Percentiles rank a stretch among this genome's conserved stretches.
phyloP scores from a whole-genome alignment of 805 yeast species.

The Kodamaea leandrae region DNA sequence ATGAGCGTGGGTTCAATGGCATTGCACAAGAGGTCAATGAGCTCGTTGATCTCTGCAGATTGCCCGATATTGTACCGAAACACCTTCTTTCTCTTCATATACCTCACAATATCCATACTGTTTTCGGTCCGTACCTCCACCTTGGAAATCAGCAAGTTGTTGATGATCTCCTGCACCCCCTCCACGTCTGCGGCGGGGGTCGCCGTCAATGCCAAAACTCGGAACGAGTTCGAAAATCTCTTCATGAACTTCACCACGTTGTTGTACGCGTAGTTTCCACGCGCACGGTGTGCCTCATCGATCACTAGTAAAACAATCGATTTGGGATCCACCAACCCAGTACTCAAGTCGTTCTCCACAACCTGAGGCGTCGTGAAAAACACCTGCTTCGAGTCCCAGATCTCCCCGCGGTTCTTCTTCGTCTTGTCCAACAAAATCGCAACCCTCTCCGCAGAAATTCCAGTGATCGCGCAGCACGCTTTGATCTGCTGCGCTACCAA shows the following conservation, averaged over 20 bases:
- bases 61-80: constrained; percentile 56
- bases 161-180: constrained; percentile 82
- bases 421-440: constrained; percentile 72
- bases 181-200: constrained; percentile 91
- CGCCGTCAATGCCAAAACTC: constrained; percentile 88
- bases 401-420: constrained; percentile 57
- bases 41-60: constrained; percentile 53
- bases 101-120: constrained; percentile 73
- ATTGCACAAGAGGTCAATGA: constrained; percentile 52
- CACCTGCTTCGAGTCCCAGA: constrained; percentile 77
- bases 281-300: constrained; percentile 95
- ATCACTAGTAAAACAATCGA: constrained; percentile 72
- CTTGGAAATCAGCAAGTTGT: constrained; percentile 66
- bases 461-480: constrained; percentile 86
- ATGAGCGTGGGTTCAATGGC: constrained; percentile 68
- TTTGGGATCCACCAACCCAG: constrained; percentile 75
- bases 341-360: constrained; percentile 80
- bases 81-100: constrained; percentile 67
- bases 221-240: constrained; percentile 56
- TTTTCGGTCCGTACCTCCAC: constrained; percentile 86
- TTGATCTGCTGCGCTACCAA: constrained; percentile 93
- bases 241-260: constrained; percentile 67
- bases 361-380: constrained; percentile 97
- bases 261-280: constrained; percentile 85
- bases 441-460: constrained; percentile 71